A percentile compares a stretch with the other conserved stretches of the same genome.
phyloP scores from a whole-genome alignment of 78 protist species.

The Pigoraptor vietnamica region DNA sequence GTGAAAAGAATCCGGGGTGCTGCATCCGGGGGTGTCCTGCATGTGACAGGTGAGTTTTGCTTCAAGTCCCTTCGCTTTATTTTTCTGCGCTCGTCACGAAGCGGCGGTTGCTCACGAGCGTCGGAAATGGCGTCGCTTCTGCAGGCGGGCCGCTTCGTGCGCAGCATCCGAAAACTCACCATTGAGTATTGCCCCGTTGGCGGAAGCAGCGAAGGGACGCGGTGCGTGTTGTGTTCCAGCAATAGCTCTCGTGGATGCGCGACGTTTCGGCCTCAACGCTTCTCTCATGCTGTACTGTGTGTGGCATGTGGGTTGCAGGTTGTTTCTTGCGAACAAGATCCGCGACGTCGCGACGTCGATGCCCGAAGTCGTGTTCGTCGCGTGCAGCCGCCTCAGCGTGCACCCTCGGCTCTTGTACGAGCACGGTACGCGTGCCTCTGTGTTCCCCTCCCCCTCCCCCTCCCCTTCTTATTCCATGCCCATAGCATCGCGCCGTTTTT shows the following conservation, averaged over 20 bases:
- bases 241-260: too few relatives aligned
- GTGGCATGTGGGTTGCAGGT: neutral
- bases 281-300: neutral
- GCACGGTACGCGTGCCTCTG: neutral
- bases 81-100: too few relatives aligned
- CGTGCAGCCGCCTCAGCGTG: neutral
- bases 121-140: neutral
- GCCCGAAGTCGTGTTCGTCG: neutral
- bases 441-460: neutral
- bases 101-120: neutral
- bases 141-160: neutral
- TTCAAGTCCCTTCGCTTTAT: too few relatives aligned
- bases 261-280: too few relatives aligned
- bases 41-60: too few relatives aligned
- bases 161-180: neutral
- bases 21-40: too few relatives aligned
- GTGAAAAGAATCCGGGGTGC: too few relatives aligned
- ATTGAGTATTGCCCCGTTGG: neutral
- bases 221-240: neutral
- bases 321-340: neutral
- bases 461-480: too few relatives aligned
- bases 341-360: neutral
- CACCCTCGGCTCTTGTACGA: neutral
- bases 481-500: too few relatives aligned
- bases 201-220: neutral